phyloP scores from a whole-genome alignment of 768 basidiomycete species.

The Mycena epipterygia region DNA sequence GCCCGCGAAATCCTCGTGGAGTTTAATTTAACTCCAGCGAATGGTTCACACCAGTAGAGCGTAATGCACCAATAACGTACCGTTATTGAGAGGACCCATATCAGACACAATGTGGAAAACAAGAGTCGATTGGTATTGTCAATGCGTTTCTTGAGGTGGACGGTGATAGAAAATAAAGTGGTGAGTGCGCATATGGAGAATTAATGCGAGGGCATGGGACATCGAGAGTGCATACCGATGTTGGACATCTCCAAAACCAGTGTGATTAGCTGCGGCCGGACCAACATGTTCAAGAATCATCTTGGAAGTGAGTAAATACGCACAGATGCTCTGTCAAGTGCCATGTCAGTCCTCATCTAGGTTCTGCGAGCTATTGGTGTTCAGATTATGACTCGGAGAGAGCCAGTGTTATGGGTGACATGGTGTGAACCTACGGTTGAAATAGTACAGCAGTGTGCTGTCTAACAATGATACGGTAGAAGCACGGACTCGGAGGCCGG shows the following conservation, averaged over 20 bases:
- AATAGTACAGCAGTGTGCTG: too few species aligned
- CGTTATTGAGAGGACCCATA: constrained; percentile 15
- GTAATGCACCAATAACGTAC: too few species aligned
- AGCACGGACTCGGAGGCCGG: too few species aligned
- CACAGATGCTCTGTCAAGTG: constrained; percentile 17
- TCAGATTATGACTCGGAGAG: too few species aligned
- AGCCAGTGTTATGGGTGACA: too few species aligned
- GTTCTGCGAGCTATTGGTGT: too few species aligned
- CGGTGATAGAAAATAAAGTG: not conserved
- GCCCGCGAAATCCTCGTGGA: too few species aligned
- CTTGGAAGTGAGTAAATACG: not conserved
- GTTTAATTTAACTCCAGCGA: too few species aligned
- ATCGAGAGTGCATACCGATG: not conserved
- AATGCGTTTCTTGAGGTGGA: not conserved
- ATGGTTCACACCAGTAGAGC: too few species aligned
- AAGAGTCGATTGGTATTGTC: not conserved
- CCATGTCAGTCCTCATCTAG: not conserved
- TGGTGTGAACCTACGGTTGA: too few species aligned
- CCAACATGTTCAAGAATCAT: not conserved
- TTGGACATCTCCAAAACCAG: constrained; percentile 11
- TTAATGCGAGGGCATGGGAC: not conserved
- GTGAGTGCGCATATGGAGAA: not conserved
- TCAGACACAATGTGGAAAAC: not conserved
- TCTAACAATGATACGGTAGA: too few species aligned
- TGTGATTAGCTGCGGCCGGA: not conserved